Conservation (phyloP, 2,329 filamentous ascomycete species). For the Colletotrichum sp. region DNA sequence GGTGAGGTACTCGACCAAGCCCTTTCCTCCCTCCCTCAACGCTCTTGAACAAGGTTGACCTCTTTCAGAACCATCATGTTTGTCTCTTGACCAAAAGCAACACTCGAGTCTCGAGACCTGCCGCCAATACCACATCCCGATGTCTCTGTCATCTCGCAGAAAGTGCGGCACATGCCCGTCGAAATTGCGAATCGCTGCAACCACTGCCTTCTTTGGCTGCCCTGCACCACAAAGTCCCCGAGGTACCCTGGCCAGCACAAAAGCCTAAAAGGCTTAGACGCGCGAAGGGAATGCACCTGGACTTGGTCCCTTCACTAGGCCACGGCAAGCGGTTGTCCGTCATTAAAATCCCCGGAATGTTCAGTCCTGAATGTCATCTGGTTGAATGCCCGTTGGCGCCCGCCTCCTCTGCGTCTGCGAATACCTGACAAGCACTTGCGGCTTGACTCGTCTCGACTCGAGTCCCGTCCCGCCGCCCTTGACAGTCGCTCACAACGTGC, state of each 20-base stretch:
- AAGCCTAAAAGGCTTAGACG: constrained; percentile 8
- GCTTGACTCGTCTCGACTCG: neutral
- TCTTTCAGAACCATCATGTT: neutral
- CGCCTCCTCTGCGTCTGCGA: neutral
- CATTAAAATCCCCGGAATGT: neutral
- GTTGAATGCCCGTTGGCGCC: neutral
- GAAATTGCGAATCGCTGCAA: constrained; percentile 16
- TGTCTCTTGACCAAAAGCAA: neutral
- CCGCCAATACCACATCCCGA: neutral
- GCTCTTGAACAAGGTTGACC: neutral
- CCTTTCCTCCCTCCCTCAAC: neutral
- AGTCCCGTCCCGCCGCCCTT: neutral
- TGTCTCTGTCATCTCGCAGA: constrained; percentile 17
- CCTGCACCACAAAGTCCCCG: neutral
- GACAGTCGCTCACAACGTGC: neutral
- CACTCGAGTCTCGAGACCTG: neutral
- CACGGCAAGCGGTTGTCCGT: neutral
- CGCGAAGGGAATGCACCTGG: neutral
- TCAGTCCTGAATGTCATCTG: neutral
- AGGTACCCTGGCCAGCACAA: neutral
- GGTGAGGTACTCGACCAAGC: neutral
- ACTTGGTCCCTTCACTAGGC: neutral
- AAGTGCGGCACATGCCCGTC: constrained; percentile 9
- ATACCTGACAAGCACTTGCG: neutral
- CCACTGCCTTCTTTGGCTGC: constrained; percentile 2